Conservation (phyloP, 805 yeast genomes). For the Yarrowia deformans region DNA sequence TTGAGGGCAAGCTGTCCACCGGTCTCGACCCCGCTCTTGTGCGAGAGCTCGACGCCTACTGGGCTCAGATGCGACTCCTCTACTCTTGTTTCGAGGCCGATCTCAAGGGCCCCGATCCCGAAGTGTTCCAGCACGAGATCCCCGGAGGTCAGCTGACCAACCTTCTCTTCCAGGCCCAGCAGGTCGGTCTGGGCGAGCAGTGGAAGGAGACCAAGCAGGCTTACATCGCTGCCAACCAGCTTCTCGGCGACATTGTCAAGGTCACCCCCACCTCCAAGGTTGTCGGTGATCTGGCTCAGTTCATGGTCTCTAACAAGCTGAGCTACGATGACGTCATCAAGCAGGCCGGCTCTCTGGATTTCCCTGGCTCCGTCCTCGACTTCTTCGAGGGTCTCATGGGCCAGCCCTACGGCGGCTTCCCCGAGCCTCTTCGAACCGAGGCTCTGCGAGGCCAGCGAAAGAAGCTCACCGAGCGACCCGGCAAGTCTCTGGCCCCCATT, state of each 20-base stretch:
- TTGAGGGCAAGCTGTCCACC: conserved; percentile 84
- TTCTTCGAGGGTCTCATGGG: conserved; percentile 99
- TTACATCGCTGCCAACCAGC: conserved; percentile 86
- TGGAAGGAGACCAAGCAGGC: conserved; percentile 97
- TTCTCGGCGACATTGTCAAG: conserved; percentile 95
- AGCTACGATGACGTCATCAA: conserved; percentile 82
- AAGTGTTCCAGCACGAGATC: conserved; percentile 96
- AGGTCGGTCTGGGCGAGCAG: conserved; percentile 95
- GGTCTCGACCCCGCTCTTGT: conserved; percentile 72
- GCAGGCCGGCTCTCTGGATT: conserved; percentile 89
- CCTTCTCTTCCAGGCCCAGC: conserved; percentile 98
- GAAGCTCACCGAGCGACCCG: conserved; percentile 89
- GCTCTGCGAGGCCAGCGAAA: conserved; percentile 90
- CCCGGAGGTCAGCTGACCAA: conserved; percentile 99
- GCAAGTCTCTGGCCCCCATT: conserved; percentile 84
- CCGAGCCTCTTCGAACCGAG: conserved; percentile 96
- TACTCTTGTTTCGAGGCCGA: conserved; percentile 98
- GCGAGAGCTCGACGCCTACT: conserved; percentile 88
- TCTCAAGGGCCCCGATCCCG: conserved; percentile 99
- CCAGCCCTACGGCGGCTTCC: conserved; percentile 99
- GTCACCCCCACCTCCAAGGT: conserved; percentile 99
- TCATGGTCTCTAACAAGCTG: conserved; percentile 96
- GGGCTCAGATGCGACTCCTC: conserved; percentile 98
- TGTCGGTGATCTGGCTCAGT: conserved; percentile 99
- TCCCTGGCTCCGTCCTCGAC: conserved; percentile 98